A percentile compares a stretch with the other conserved stretches of the same genome.
Evolutionary conservation across 257 asterid species (phyloP).

Genomic region (Primulina huaijiensis): DNA sequence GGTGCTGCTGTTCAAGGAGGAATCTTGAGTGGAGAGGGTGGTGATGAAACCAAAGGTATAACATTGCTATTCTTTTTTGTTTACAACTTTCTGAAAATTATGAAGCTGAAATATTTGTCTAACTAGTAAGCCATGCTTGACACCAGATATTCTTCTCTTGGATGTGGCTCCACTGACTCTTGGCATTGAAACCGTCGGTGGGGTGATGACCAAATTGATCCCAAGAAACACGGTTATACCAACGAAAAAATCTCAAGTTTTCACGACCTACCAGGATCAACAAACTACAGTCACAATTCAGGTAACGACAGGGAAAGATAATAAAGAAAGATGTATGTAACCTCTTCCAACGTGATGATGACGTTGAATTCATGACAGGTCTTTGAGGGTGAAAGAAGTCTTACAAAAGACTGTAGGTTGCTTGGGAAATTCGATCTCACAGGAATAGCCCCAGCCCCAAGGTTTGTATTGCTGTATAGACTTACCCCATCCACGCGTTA

Average conservation of each 20-base stretch:
- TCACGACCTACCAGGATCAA: conserved; percentile 97
- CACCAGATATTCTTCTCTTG: conserved; percentile 80
- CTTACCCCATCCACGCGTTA: neutral
- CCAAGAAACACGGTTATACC: conserved; percentile 97
- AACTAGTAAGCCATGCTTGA: neutral
- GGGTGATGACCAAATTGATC: conserved; percentile 97
- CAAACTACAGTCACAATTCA: conserved; percentile 87
- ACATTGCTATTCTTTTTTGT: neutral
- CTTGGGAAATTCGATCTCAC: conserved; percentile 89
- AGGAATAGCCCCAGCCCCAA: conserved; percentile 95
- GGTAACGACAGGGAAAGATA: conserved; percentile 35
- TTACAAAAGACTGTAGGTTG: conserved; percentile 85
- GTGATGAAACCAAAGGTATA: conserved; percentile 90
- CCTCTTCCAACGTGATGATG: neutral
- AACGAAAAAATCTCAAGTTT: conserved; percentile 90
- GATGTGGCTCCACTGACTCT: conserved; percentile 94
- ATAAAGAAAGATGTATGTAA: too few relatives aligned
- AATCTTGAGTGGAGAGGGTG: conserved; percentile 93
- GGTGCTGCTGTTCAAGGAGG: conserved; percentile 99
- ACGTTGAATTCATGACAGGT: conserved; percentile 47
- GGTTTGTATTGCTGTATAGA: conserved; percentile 35
- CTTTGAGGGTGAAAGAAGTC: conserved; percentile 93
- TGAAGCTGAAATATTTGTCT: neutral
- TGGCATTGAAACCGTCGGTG: conserved; percentile 98
- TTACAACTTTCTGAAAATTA: neutral